Conservation (phyloP, 73 alveolate genomes). For the Paramecium pentaurelia region DNA sequence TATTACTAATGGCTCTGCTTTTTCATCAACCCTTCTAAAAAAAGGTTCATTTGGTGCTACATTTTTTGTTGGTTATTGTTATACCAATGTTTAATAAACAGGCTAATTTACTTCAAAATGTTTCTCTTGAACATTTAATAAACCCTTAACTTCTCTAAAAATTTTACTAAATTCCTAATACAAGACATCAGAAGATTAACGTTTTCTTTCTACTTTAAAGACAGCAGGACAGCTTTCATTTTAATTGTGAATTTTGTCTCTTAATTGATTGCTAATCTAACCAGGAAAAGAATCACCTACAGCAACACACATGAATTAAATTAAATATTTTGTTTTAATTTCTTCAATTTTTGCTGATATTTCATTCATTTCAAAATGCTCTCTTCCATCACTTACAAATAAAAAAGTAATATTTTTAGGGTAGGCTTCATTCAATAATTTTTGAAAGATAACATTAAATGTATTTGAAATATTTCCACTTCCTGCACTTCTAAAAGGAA, state of each 20-base stretch:
- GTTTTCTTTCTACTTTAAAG: neutral
- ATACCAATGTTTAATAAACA: neutral
- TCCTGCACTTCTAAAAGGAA: neutral
- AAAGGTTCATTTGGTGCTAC: neutral
- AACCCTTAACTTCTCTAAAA: neutral
- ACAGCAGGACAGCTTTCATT: neutral
- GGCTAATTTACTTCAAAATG: neutral
- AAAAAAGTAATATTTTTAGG: neutral
- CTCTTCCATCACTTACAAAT: neutral
- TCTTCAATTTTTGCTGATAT: neutral
- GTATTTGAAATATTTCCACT: neutral
- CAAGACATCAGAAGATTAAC: neutral
- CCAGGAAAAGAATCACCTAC: neutral
- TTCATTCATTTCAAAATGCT: neutral
- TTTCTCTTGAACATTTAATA: neutral
- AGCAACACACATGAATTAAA: neutral
- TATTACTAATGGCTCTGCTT: neutral
- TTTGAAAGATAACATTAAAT: neutral
- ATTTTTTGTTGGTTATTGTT: neutral
- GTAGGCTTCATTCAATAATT: neutral
- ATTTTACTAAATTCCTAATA: neutral
- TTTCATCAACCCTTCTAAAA: neutral
- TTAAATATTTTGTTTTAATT: neutral
- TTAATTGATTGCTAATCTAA: neutral
- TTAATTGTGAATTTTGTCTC: neutral